Base-by-base conservation (phyloP, 129 eudicot species). In the Mikania micrantha region DNA sequence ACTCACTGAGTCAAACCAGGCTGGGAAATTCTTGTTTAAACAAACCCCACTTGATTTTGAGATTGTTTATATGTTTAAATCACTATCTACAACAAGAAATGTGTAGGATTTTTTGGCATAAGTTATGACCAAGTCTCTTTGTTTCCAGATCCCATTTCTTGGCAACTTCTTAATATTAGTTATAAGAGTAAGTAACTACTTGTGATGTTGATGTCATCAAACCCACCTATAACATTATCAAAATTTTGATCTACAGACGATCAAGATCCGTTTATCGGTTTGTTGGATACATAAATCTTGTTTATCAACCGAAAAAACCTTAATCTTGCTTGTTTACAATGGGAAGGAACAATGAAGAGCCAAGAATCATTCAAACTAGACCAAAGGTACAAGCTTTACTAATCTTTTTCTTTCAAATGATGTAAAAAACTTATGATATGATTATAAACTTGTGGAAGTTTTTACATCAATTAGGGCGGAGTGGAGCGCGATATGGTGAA, bases 401-500 rank as follows among this genome's bases (percentile, higher is more conserved):
- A 58, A 21, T 42, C 25, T 66, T 38, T 54, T 5, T 67, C 17
- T 36, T 21, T 47, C 16, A 67, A 53, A 66, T 20, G 13, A 10
- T 66, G 9, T 16, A 22, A 27, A 27, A 36, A 53, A 58, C 48
- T 73, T 24, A 44, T 27, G 36, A 39, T 70, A 40, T 20, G 11
- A 21, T 39, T 17, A 16, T 38, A 47, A 67, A 73, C 63, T 81
- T 40, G 64, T 21, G 60, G 13, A 3, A 41, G 38, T 52, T 16
- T 50, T 38, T 7, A 53, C 9, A 22, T 42, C 5, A 40, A 66
- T 66, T 76, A 81, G 89, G 90, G 75, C 22, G 67, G 63, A 45
- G 73, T 60, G 48, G 88, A 86, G 69, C 80, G 69, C 3, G 87
- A 87, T 67, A 67, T 87, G 83, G 84, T 85, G 74, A 86, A 81